Evolutionary conservation across 2,329 filamentous ascomycete genomes (phyloP).

Genomic region (Mycosphaerella sp.): DNA sequence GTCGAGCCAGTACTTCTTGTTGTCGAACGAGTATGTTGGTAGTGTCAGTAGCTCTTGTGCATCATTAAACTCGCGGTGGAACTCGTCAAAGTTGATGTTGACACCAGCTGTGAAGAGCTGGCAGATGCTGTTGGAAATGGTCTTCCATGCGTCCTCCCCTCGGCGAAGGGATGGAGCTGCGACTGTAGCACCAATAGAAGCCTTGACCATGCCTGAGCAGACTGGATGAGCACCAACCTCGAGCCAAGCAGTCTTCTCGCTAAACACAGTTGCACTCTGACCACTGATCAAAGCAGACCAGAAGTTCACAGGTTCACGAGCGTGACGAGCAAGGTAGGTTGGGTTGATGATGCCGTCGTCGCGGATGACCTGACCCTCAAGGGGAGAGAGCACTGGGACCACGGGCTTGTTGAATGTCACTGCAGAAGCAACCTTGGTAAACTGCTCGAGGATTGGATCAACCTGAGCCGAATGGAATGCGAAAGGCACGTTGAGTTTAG

Average conservation of each 20-base stretch:
- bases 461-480: conserved; percentile 63
- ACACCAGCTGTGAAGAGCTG: conserved; percentile 58
- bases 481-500: conserved; percentile 59
- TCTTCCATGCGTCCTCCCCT: conserved; percentile 59
- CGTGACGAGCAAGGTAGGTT: conserved; percentile 58
- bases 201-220: conserved; percentile 62
- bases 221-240: conserved; percentile 71
- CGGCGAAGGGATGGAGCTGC: conserved; percentile 57
- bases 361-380: conserved; percentile 55
- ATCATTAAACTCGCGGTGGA: conserved; percentile 55
- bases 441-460: conserved; percentile 56
- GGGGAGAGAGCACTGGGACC: conserved; percentile 62
- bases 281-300: conserved; percentile 55
- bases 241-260: conserved; percentile 63
- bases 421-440: conserved; percentile 49
- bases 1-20: conserved; percentile 67
- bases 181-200: conserved; percentile 52
- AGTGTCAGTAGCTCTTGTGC: conserved; percentile 57
- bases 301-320: conserved; percentile 65
- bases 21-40: conserved; percentile 62
- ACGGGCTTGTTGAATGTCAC: conserved; percentile 54
- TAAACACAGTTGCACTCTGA: conserved; percentile 53
- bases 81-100: conserved; percentile 64
- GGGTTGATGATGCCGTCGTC: conserved; percentile 53
- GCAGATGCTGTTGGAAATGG: conserved; percentile 52